Base-by-base conservation (phyloP, 495 filamentous ascomycete species). In the Symbiotaphrina buchneri region DNA sequence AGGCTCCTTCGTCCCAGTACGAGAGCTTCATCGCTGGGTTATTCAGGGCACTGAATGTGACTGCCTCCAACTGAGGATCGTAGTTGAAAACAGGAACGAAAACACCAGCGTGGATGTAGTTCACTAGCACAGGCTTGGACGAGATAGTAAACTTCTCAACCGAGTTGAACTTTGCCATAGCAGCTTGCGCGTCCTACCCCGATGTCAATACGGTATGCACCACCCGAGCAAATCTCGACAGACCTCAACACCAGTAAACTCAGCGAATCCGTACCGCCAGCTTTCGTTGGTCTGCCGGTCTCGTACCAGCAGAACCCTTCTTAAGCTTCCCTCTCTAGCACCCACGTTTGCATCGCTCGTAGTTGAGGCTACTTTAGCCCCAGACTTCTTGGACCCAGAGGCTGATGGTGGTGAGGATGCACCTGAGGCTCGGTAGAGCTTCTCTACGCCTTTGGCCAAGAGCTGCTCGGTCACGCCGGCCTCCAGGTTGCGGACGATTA, bases 201-300 rank as follows among this genome's bases (percentile, higher is more conserved):
- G n/a, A n/a, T n/a, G n/a, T n/a, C n/a, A n/a, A 19, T 22, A 20
- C 6, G 15, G 24, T 61, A 40, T 0, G 49, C 14, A 8, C 14
- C n/a, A 11, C 27, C 30, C 14, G 11, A 22, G 4, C n/a, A 22
- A 4, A 17, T 26, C 10, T 11, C 11, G 25, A 23, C 46, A 31
- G 54, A 65, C 64, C 41, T 61, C 53, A 18, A 62, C 50, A 19
- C 48, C 76, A n/a, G 64, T 68, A 44, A 85, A 93, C 46, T 93
- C 83, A 15, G 76, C 83, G 45, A 93, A 93, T 0, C 82, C 83
- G 41, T 79, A 92, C 28, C 73, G 66, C 71, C 78, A 84, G 35
- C 74, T 83, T 30, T 83, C 74, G 34, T 80, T 68, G 13, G 56
- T 73, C 28, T 58, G 60, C 36, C 74, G 61, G 41, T 87, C 77